Base-by-base conservation (phyloP, 2,329 filamentous ascomycete species). In the Sporothrix pallida region DNA sequence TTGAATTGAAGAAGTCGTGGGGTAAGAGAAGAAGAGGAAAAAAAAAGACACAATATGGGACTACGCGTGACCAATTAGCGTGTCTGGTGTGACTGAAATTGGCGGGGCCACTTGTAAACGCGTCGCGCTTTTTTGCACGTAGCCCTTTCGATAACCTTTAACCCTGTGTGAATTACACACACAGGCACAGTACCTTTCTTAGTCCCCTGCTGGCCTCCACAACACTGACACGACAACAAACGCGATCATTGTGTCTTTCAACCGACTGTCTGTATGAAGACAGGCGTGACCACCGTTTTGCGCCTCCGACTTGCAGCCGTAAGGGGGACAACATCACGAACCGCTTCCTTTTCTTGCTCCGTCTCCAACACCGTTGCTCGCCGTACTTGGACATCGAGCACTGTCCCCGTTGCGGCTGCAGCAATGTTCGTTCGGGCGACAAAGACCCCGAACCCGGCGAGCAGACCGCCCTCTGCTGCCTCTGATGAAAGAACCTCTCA, bases 391-490 rank as follows among this genome's bases (percentile, higher is more conserved):
- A 37, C 15, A 20, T 26, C 20, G 26, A 37, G 46, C 17, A 9
- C 20, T 50, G 13, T 15, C 17, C 60, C 17, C 23, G 50, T 15
- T 50, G 26, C 62, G 6, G n/a, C 37, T 77, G 73, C 78, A 77
- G 77, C 77, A 60, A 83, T 83, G 82, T 76, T 83, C 73, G 70
- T 72, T 31, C 75, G 79, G 56, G 76, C 77, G 4, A 72, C 74
- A 42, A 78, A 79, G 56, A 78, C 73, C 12, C 84, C 81, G 76
- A 79, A 83, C 80, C 82, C 72, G 67, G 48, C 44, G n/a, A 15
- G 31, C 58, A 6, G 68, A 13, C 37, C 78, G 80, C 75, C 68
- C 15, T 46, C 74, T 13, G 78, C 81, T 72, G 74, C 80, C 6
- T 78, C 78, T 26, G 79, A 80, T n/a, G 71, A 71, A n/a, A 74